Percentiles rank a stretch among this genome's conserved stretches.
Evolutionary conservation across 2,329 filamentous ascomycete genomes (phyloP).

Genomic region (Talaromyces verruculosus): DNA sequence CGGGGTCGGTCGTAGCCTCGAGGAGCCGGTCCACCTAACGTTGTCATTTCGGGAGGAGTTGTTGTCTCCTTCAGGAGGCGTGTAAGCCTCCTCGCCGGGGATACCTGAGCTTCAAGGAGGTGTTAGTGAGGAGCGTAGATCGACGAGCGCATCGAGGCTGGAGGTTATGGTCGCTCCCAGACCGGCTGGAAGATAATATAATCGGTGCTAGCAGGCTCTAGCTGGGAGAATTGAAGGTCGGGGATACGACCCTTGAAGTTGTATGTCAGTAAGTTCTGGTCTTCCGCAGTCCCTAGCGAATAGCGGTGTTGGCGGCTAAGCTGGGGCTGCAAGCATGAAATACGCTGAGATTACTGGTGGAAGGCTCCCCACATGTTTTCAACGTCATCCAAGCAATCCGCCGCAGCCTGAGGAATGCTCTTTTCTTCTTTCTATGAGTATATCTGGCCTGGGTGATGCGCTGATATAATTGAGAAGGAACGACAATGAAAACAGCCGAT

Average conservation of each 20-base stretch:
- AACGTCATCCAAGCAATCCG: slow-evolving; percentile 11
- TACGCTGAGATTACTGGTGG: neutral
- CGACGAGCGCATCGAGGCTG: slow-evolving; percentile 7
- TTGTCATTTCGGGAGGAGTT: slow-evolving; percentile 25
- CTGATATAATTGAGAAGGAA: too few species aligned
- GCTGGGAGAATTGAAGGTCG: neutral
- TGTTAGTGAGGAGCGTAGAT: neutral
- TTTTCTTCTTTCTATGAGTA: neutral
- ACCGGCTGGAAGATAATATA: slow-evolving; percentile 15
- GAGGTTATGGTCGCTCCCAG: slow-evolving; percentile 15
- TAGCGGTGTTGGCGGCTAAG: slow-evolving; percentile 10
- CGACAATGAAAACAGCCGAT: too few species aligned
- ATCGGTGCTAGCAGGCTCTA: neutral
- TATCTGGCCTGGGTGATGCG: neutral
- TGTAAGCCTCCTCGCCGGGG: slow-evolving; percentile 30
- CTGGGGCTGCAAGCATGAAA: neutral
- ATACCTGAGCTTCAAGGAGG: slow-evolving; percentile 7
- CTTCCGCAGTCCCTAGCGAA: slow-evolving; percentile 15
- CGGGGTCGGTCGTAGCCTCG: slow-evolving; percentile 36
- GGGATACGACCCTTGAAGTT: slow-evolving; percentile 9
- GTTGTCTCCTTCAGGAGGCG: slow-evolving; percentile 28
- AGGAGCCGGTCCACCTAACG: slow-evolving; percentile 40
- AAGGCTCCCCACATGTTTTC: slow-evolving; percentile 17
- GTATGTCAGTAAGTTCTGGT: slow-evolving; percentile 7
- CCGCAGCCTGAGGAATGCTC: neutral